phyloP scores from a whole-genome alignment of 2,329 filamentous ascomycete species.

The Colletotrichum gigasporum region DNA sequence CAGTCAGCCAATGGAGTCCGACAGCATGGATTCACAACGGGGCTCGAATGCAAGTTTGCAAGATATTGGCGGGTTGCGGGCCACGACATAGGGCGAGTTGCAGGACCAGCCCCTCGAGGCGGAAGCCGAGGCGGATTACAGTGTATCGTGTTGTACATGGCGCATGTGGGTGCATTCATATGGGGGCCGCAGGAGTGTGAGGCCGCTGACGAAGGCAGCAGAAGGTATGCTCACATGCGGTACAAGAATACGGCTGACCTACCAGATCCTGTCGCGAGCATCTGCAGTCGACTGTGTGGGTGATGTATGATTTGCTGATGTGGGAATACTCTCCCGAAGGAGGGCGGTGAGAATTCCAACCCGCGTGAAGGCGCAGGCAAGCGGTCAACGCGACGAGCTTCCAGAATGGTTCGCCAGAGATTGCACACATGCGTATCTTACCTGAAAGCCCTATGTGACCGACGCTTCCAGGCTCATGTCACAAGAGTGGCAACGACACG shows the following conservation, averaged over 20 bases:
- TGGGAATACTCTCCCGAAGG: conserved; percentile 2
- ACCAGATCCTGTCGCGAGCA: neutral
- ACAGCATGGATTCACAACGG: neutral
- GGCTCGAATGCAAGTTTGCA: neutral
- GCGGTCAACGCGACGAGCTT: neutral
- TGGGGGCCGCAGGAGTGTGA: conserved; percentile 10
- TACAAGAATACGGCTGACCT: conserved; percentile 2
- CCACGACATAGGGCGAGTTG: neutral
- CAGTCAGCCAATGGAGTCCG: neutral
- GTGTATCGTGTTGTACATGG: too few species aligned
- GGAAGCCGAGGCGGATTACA: conserved; percentile 20
- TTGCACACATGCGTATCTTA: neutral
- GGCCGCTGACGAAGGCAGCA: conserved; percentile 18
- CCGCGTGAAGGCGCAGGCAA: neutral
- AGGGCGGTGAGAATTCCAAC: conserved; percentile 7
- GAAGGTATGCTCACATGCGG: neutral
- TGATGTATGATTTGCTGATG: neutral
- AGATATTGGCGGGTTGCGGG: conserved; percentile 12
- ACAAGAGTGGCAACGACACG: conserved; percentile 14
- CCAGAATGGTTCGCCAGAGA: neutral
- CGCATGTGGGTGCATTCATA: conserved; percentile 19
- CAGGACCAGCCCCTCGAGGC: neutral
- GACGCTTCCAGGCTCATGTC: neutral
- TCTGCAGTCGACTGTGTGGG: neutral
- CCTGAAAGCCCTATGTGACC: neutral